A percentile compares a stretch with the other conserved stretches of the same genome.
Evolutionary conservation across 2,329 filamentous ascomycete genomes (phyloP).

Genomic region (Ceratocystis cubensis): DNA sequence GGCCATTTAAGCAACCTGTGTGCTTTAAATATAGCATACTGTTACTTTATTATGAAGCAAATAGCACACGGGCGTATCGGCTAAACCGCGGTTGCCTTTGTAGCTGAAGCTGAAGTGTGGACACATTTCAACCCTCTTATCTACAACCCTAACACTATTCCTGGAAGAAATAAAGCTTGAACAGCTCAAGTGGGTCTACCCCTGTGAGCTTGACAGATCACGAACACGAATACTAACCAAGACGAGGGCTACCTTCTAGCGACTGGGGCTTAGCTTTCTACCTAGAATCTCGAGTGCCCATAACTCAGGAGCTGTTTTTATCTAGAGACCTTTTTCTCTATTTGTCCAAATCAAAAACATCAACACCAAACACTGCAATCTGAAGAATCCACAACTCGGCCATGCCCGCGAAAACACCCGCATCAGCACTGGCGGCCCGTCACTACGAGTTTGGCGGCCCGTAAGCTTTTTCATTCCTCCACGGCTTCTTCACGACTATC

Average conservation of each 20-base stretch:
- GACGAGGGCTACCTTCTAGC: background rate
- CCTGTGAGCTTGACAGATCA: background rate
- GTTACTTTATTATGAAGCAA: background rate
- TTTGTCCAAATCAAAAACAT: background rate
- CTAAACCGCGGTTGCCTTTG: background rate
- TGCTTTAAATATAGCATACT: background rate
- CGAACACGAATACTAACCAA: constrained; percentile 3
- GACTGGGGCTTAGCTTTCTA: background rate
- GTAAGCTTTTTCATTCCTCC: constrained; percentile 28
- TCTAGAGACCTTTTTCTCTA: background rate
- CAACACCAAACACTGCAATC: background rate
- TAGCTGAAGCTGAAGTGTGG: no score
- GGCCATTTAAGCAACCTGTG: background rate
- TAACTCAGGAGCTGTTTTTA: background rate
- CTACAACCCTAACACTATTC: background rate
- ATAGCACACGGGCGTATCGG: background rate
- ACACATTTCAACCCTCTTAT: background rate
- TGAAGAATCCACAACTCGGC: background rate
- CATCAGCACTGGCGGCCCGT: constrained; percentile 27
- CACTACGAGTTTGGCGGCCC: constrained; percentile 43
- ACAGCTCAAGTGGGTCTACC: background rate
- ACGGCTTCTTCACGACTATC: background rate
- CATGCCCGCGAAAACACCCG: constrained; percentile 23
- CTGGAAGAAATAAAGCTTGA: background rate
- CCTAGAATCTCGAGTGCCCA: background rate